Base-by-base conservation (phyloP, 164 flowering plant genomes). In the Annona squamosa region DNA sequence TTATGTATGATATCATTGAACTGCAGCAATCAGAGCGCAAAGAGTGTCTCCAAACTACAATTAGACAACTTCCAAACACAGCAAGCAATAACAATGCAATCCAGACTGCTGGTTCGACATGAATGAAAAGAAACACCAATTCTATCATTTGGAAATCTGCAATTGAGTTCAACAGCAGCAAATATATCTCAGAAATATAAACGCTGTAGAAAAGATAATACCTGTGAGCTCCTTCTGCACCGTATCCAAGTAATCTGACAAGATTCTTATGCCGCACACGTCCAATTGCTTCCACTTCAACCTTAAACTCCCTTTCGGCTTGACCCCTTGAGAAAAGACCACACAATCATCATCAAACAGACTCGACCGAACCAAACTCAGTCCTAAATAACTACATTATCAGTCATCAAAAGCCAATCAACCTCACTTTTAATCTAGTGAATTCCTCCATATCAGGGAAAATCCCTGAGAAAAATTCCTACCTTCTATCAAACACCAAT, bases 151-250 rank as follows among this genome's bases (percentile, higher is more conserved):
- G 3, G 13, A 52, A 52, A 10, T 52, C 13, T 52, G 59, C 59
- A 52, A 52, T 52, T 52, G 13, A 52, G 0, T 52, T 52, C 59
- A 52, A 7, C 13, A 52, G 13, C 59, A 52, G 13, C 59, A 52
- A 52, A 52, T 3, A 7, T 16, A 52, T 10, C 59, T 1, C 59
- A 52, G 13, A n/a, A 42, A 46, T 18, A 16, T 37, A 52, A 62
- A 63, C 3, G 19, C 1, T 4, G 37, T 3, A 65, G 3, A 5
- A 63, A 65, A 17, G 56, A 67, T 57, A 75, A 12, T 84, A 93
- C 98, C 98, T 93, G 66, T 91, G 87, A 79, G 93, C 94, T 80
- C 98, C 98, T 86, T 93, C 98, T 67, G 86, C 94, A 78, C 98
- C 90, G 77, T 91, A 93, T 41, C 98, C 98, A 63, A 93, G 89